Conservation (phyloP, 2,329 filamentous ascomycete species). For the Keithomyces neogunnii region DNA sequence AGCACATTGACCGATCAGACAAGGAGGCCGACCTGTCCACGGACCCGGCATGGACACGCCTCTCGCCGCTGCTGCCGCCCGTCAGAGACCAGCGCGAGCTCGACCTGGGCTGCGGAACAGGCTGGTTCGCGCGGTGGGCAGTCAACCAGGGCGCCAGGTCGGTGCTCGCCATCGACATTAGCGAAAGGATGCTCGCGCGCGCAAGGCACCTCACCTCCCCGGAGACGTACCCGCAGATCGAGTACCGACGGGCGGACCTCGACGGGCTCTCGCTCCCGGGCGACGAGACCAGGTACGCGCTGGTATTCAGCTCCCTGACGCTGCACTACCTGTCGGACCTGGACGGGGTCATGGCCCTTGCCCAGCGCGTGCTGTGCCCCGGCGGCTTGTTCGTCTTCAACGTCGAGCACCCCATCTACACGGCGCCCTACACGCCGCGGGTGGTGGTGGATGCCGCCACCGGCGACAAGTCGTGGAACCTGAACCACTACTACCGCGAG, state of each 20-base stretch:
- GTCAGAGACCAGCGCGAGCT: conserved; percentile 24
- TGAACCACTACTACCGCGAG: conserved; percentile 33
- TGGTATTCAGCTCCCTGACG: conserved; percentile 32
- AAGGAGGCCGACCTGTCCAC: conserved; percentile 25
- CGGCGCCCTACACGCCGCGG: conserved; percentile 26
- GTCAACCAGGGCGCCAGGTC: conserved; percentile 24
- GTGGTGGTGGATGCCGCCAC: conserved; percentile 17
- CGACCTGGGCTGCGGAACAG: conserved; percentile 38
- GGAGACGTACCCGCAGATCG: conserved; percentile 13
- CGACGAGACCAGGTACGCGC: conserved; percentile 16
- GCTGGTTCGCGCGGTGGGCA: conserved; percentile 37
- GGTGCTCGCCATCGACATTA: conserved; percentile 32
- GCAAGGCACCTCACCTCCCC: conserved; percentile 21
- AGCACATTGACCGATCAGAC: conserved; percentile 28
- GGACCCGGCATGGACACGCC: conserved; percentile 34
- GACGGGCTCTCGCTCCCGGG: conserved; percentile 19
- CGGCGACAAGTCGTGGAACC: conserved; percentile 28
- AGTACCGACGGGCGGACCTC: conserved; percentile 24
- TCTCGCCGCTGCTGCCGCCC: conserved; percentile 29
- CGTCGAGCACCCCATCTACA: conserved; percentile 38
- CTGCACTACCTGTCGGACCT: conserved; percentile 32
- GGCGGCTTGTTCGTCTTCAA: conserved; percentile 33
- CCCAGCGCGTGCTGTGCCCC: conserved; percentile 23
- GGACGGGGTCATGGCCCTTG: conserved; percentile 19
- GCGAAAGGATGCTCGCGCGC: conserved; percentile 32